Evolutionary conservation across 495 filamentous ascomycete species (phyloP), one percentile per base, ranked within the genome.

Genomic region (Aspergillus wentii): DNA sequence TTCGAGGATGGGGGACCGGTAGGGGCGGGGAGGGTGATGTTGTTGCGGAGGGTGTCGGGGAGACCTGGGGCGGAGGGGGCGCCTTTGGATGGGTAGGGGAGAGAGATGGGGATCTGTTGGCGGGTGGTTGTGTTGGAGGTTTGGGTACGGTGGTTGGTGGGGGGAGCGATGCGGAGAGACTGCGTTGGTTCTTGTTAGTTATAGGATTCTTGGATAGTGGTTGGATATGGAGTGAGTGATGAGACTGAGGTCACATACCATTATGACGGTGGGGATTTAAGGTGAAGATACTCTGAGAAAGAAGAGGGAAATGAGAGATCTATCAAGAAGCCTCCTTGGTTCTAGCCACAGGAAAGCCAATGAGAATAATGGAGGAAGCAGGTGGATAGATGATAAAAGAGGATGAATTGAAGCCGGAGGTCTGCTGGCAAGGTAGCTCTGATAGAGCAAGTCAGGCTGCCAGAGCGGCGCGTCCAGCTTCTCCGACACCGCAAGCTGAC

Each of bases 31-130:
- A 68, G 67, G 28, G 76, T 79, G 50, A 92, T 72, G 62, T 87
- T 86, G 33, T 81, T 69, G 59, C 91, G 88, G 43, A 97, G 84
- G 13, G 82, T 88, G 68, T 97, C 91, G 70, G 87, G 91, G 45
- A 96, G 67, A 47, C 90, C 89, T 1, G 88, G 88, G 38, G 88
- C 90, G 14, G 88, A 94, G 43, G 90, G 91, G 21, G 91, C 91
- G 54, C 75, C 75, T 48, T 70, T 72, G 40, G 71, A 73, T 38
- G 64, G 57, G 33, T 58, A 53, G 15, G 57, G 41, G 48, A 61
- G 57, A 48, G 46, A 45, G 41, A 56, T 51, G 40, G 53, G 30
- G 38, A 35, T 43, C 40, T 52, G 44, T 42, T 59, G 54, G 11
- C 65, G 56, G 52, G 67, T 51, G 40, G 72, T 67, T 59, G 78